phyloP scores from a whole-genome alignment of 2,329 filamentous ascomycete species.

The Polytolypa hystricis region DNA sequence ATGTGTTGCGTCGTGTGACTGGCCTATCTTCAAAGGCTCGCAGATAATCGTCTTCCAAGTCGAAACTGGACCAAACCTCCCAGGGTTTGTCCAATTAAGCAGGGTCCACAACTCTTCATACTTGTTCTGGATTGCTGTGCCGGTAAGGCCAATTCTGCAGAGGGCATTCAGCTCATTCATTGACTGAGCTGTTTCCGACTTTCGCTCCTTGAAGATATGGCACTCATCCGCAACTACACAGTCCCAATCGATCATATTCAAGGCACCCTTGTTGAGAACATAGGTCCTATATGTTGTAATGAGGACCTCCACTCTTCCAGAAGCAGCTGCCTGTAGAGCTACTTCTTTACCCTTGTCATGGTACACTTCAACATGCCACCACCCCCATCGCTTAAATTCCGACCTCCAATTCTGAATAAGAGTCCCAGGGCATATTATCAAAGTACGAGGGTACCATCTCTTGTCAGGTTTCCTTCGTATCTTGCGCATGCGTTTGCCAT shows the following conservation, averaged over 20 bases:
- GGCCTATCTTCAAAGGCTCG: conserved; percentile 70
- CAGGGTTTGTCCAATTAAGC: conserved; percentile 92
- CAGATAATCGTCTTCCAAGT: conserved; percentile 74
- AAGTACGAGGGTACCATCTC: conserved; percentile 68
- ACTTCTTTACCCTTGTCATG: conserved; percentile 64
- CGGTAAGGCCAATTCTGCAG: conserved; percentile 84
- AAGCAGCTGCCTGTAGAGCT: conserved; percentile 58
- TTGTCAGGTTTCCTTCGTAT: conserved; percentile 50
- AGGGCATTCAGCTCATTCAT: conserved; percentile 87
- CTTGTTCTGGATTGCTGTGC: conserved; percentile 94
- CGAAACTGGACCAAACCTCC: conserved; percentile 51
- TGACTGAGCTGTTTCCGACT: conserved; percentile 65
- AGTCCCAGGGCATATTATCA: conserved; percentile 82
- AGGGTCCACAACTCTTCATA: conserved; percentile 97
- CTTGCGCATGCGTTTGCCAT: conserved; percentile 78
- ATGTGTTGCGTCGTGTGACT: conserved; percentile 82
- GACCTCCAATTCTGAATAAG: conserved; percentile 85
- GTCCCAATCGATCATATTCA: conserved; percentile 88
- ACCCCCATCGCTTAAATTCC: conserved; percentile 83
- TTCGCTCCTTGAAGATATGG: conserved; percentile 72
- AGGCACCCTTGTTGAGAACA: conserved; percentile 56
- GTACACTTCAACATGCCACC: conserved; percentile 80
- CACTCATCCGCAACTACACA: conserved; percentile 92
- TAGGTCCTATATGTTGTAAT: conserved; percentile 93
- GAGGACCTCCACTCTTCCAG: conserved; percentile 76